Conservation (phyloP, 768 basidiomycete species). For the Neoboletus subvelutipes region DNA sequence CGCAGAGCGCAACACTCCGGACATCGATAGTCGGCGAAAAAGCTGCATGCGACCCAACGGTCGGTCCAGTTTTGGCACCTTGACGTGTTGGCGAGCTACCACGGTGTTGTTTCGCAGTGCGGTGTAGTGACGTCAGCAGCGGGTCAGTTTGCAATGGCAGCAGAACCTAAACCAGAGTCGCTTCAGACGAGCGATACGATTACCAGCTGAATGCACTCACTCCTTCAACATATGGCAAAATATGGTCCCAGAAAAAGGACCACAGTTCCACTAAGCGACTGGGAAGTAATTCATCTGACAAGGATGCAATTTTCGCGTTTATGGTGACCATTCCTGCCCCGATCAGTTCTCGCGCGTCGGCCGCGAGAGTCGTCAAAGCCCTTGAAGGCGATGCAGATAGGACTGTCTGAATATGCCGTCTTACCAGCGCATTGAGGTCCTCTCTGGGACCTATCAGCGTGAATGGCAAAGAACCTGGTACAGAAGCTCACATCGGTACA, state of each 20-base stretch:
- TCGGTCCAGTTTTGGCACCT: slow-evolving; percentile 39
- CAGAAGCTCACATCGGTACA: slow-evolving; percentile 67
- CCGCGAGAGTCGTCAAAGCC: slow-evolving; percentile 70
- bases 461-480: background rate
- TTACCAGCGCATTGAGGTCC: slow-evolving; percentile 82
- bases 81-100: slow-evolving; percentile 53
- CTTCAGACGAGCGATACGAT: background rate
- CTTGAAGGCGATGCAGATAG: slow-evolving; percentile 73
- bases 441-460: slow-evolving; percentile 51
- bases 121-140: slow-evolving; percentile 66
- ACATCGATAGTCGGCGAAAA: slow-evolving; percentile 69
- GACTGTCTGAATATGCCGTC: slow-evolving; percentile 71
- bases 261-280: slow-evolving; percentile 82
- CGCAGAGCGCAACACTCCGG: slow-evolving; percentile 72
- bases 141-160: slow-evolving; percentile 63
- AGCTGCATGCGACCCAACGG: slow-evolving; percentile 24
- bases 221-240: slow-evolving; percentile 84
- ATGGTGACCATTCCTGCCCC: slow-evolving; percentile 89
- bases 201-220: slow-evolving; percentile 42
- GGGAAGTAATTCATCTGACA: slow-evolving; percentile 79
- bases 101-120: slow-evolving; percentile 56
- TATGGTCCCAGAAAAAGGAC: slow-evolving; percentile 92
- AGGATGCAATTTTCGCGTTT: slow-evolving; percentile 73
- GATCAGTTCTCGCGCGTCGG: slow-evolving; percentile 81
- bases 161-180: slow-evolving; percentile 45